These are phyloP conservation scores for Annulohypoxylon maeteangense DNA, from an alignment of 495 filamentous ascomycete species.

Conservation along the genomic window DNA sequence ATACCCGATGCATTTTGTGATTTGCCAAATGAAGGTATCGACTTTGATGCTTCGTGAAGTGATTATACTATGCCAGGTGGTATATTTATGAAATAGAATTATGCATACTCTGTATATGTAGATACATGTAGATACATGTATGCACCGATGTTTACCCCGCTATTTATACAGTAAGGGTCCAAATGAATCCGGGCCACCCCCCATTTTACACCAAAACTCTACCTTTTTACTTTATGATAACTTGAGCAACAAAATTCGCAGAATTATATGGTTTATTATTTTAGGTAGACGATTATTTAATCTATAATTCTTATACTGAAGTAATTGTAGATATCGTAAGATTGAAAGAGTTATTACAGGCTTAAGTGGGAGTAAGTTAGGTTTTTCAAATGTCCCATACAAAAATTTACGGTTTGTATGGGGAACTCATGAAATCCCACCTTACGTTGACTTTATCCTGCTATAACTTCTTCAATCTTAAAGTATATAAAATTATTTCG, in stretches of 20 bases:
- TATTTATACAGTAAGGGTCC: background rate
- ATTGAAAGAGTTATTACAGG: background rate
- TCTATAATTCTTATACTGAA: background rate
- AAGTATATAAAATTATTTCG: background rate
- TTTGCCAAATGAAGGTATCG: constrained; percentile 7
- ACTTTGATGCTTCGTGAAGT: background rate
- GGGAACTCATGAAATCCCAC: background rate
- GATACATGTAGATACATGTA: too few relatives aligned
- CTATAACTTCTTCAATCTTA: background rate
- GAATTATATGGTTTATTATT: background rate
- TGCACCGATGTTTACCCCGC: too few relatives aligned
- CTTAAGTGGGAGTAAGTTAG: background rate
- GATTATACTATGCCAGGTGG: background rate
- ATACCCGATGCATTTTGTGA: constrained; percentile 44
- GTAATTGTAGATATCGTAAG: background rate
- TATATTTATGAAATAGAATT: too few relatives aligned
- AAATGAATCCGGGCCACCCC: background rate
- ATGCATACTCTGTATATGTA: too few relatives aligned
- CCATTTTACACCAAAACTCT: background rate
- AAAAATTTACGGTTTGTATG: background rate
- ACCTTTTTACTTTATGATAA: background rate
- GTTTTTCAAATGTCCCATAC: background rate
- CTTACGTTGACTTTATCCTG: background rate
- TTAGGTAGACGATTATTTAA: background rate
- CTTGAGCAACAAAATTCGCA: background rate